Evolutionary conservation across 805 yeast genomes (phyloP).

Genomic region (Clavispora carvajalis): DNA sequence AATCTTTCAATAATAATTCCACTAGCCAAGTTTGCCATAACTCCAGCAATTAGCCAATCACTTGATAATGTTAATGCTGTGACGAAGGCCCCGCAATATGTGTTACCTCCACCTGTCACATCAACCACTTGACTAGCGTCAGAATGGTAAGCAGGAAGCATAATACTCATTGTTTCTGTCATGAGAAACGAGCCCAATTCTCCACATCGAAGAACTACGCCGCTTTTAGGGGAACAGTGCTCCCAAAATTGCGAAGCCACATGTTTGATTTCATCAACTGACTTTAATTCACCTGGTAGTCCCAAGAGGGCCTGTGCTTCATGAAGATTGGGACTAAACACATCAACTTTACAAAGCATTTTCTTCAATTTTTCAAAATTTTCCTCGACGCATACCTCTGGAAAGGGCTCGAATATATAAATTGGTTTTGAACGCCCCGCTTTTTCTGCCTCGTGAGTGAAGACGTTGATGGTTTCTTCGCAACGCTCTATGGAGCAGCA

Average conservation of each 20-base stretch:
- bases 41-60: conserved; percentile 49
- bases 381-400: conserved; percentile 60
- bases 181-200: conserved; percentile 57
- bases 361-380: conserved; percentile 27
- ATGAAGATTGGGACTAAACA: conserved; percentile 78
- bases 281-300: conserved; percentile 36
- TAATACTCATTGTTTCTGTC: conserved; percentile 23
- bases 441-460: conserved; percentile 7
- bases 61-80: conserved; percentile 51
- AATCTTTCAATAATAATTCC: conserved; percentile 76
- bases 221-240: conserved; percentile 38
- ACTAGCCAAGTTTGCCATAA: conserved; percentile 73
- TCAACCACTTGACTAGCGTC: conserved; percentile 32
- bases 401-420: conserved; percentile 82
- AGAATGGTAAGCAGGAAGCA: conserved; percentile 75
- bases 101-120: conserved; percentile 43
- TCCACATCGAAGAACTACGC: conserved; percentile 73
- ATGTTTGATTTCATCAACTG: conserved; percentile 32
- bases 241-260: conserved; percentile 12
- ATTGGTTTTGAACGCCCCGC: conserved; percentile 23
- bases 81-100: conserved; percentile 41
- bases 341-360: conserved; percentile 43
- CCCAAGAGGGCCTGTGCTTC: conserved; percentile 71
- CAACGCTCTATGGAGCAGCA: conserved; percentile 70
- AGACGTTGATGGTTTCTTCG: conserved; percentile 37